phyloP scores from a whole-genome alignment of 768 basidiomycete species.

The Suillus subaureus region DNA sequence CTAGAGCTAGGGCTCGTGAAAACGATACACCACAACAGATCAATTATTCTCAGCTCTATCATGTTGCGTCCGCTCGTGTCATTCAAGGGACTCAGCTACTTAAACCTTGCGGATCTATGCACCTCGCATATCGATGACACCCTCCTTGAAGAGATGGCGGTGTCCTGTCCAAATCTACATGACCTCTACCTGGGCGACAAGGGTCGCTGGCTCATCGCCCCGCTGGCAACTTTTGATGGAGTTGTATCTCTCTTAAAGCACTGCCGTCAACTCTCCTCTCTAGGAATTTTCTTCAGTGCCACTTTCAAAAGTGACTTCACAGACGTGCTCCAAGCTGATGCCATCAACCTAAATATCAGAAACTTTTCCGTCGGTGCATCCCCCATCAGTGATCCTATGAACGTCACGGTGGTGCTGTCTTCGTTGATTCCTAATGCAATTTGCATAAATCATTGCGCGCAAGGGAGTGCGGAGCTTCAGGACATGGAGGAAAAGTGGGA shows the following conservation, averaged over 20 bases:
- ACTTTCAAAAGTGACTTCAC: not conserved
- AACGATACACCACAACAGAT: not conserved
- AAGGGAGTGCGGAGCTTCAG: not conserved
- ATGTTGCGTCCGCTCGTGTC: not conserved
- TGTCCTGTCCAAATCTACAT: not conserved
- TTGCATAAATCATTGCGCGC: not conserved
- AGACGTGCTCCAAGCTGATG: not conserved
- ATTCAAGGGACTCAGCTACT: not conserved
- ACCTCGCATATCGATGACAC: not conserved
- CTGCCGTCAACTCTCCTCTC: not conserved
- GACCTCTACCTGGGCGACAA: not conserved
- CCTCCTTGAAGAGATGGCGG: not conserved
- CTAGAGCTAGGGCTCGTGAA: not conserved
- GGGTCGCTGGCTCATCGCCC: not conserved
- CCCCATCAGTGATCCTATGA: not conserved
- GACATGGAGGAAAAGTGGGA: not conserved
- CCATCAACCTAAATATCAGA: not conserved
- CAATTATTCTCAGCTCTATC: not conserved
- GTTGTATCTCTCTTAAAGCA: not conserved
- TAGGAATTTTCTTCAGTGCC: not conserved
- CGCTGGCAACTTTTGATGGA: not conserved
- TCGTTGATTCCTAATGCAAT: not conserved
- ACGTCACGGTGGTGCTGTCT: conserved; percentile 1
- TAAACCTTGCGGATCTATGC: not conserved
- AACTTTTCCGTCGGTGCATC: not conserved